These are phyloP conservation scores for Spathaspora gorwiae DNA, from an alignment of 805 yeast species.

Conservation along the genomic window DNA sequence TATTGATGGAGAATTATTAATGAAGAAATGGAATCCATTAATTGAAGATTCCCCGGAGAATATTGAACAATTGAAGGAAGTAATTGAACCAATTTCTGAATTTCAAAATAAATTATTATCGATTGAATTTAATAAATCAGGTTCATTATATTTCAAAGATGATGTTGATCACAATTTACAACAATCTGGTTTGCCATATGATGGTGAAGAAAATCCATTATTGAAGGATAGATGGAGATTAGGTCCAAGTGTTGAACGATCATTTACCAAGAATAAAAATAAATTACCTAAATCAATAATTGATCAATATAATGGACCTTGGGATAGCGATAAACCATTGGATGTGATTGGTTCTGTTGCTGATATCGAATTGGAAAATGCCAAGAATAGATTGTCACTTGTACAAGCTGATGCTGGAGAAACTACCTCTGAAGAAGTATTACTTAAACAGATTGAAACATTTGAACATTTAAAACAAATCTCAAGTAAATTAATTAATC, in stretches of 20 bases:
- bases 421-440: slow-evolving; percentile 36
- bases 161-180: slow-evolving; percentile 53
- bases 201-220: slow-evolving; percentile 53
- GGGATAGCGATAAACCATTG: slow-evolving; percentile 55
- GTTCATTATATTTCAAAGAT: slow-evolving; percentile 74
- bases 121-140: slow-evolving; percentile 64
- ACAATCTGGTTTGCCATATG: slow-evolving; percentile 43
- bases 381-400: slow-evolving; percentile 49
- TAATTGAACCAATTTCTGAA: slow-evolving; percentile 70
- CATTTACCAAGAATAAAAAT: slow-evolving; percentile 66
- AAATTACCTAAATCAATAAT: slow-evolving; percentile 48
- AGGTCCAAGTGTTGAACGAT: slow-evolving; percentile 84
- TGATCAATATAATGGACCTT: slow-evolving; percentile 68
- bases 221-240: slow-evolving; percentile 74
- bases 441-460: slow-evolving; percentile 51
- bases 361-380: slow-evolving; percentile 58
- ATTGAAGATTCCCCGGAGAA: slow-evolving; percentile 46
- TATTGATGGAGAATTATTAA: slow-evolving; percentile 73
- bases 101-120: slow-evolving; percentile 53
- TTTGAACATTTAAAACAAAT: slow-evolving; percentile 57
- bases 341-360: slow-evolving; percentile 65
- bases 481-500: slow-evolving; percentile 56
- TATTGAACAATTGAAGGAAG: slow-evolving; percentile 48
- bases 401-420: slow-evolving; percentile 49
- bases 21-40: slow-evolving; percentile 90